A percentile compares a stretch with the other conserved stretches of the same genome.
phyloP scores from a whole-genome alignment of 2,329 filamentous ascomycete species.

The Madurella fahalii region DNA sequence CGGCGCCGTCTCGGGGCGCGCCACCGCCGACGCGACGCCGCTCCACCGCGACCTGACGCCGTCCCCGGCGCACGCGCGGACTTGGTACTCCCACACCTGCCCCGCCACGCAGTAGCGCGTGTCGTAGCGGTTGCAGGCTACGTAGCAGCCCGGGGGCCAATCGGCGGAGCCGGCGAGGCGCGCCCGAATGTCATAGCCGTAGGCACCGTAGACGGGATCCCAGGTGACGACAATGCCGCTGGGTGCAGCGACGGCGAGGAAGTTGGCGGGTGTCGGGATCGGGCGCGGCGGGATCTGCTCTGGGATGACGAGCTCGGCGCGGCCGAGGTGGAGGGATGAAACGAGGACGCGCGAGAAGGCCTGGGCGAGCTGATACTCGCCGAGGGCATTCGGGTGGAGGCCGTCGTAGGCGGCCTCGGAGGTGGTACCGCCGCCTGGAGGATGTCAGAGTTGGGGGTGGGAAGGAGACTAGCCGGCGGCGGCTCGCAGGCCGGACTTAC shows the following conservation, averaged over 20 bases:
- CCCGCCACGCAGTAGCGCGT: constrained; percentile 1
- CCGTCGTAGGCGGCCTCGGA: constrained; percentile 37
- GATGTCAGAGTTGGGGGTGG: not conserved
- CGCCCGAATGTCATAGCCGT: constrained; percentile 20
- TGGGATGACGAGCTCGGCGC: constrained; percentile 24
- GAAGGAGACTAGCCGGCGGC: not conserved
- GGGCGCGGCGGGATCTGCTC: constrained; percentile 19
- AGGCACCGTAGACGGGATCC: constrained; percentile 26
- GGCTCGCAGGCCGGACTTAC: constrained; percentile 16
- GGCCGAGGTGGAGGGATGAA: constrained; percentile 25
- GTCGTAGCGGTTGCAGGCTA: constrained; percentile 10
- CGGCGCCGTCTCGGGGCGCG: constrained; percentile 16
- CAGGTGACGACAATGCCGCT: constrained; percentile 24
- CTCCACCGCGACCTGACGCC: constrained; percentile 15
- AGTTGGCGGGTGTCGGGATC: constrained; percentile 12
- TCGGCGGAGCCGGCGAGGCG: not conserved
- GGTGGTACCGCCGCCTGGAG: constrained; percentile 19
- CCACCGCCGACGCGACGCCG: constrained; percentile 9
- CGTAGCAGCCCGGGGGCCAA: not conserved
- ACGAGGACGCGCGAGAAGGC: constrained; percentile 35
- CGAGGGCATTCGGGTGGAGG: constrained; percentile 39
- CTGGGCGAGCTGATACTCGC: constrained; percentile 40
- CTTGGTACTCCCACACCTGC: constrained; percentile 15
- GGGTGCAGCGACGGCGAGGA: constrained; percentile 11
- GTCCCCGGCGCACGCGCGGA: constrained; percentile 18